Percentiles rank a stretch among this genome's conserved stretches.
Conservation (phyloP, 2,329 filamentous ascomycete genomes). For the Teratosphaeria epicoccoides region DNA sequence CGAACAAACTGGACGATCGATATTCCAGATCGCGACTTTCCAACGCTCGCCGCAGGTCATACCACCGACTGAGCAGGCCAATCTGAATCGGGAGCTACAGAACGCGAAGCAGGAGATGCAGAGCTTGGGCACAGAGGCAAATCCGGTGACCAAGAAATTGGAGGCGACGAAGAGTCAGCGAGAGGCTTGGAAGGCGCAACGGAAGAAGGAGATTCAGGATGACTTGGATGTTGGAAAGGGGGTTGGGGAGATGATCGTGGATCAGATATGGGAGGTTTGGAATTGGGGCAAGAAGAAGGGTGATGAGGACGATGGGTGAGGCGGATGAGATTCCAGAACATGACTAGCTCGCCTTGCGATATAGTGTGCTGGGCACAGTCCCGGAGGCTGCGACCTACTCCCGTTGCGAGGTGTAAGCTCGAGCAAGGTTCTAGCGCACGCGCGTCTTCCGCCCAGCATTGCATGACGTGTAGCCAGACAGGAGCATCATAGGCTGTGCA, state of each 20-base stretch:
- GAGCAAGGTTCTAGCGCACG: background rate
- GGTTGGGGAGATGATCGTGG: constrained; percentile 28
- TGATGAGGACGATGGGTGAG: constrained; percentile 18
- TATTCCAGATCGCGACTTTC: constrained; percentile 14
- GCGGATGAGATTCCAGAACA: background rate
- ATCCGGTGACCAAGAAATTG: constrained; percentile 10
- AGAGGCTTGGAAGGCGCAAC: constrained; percentile 34
- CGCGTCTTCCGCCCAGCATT: background rate
- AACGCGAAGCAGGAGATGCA: constrained; percentile 7
- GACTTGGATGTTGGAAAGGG: constrained; percentile 29
- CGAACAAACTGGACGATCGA: constrained; percentile 21
- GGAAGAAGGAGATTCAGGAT: constrained; percentile 36
- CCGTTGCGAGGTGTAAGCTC: background rate
- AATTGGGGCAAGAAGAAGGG: constrained; percentile 26
- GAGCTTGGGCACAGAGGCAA: background rate
- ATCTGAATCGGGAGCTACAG: constrained; percentile 5
- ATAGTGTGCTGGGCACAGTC: too few species aligned
- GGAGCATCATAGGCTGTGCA: background rate
- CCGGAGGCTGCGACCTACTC: too few species aligned
- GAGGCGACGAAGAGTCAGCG: constrained; percentile 23
- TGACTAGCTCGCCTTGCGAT: too few species aligned
- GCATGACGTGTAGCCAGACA: background rate
- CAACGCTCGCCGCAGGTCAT: constrained; percentile 1
- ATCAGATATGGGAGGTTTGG: constrained; percentile 29
- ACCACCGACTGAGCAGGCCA: constrained; percentile 7